Percentiles rank a stretch among this genome's conserved stretches.
phyloP scores from a whole-genome alignment of 139 green algal species.

The Raphidocelis subcapitata region DNA sequence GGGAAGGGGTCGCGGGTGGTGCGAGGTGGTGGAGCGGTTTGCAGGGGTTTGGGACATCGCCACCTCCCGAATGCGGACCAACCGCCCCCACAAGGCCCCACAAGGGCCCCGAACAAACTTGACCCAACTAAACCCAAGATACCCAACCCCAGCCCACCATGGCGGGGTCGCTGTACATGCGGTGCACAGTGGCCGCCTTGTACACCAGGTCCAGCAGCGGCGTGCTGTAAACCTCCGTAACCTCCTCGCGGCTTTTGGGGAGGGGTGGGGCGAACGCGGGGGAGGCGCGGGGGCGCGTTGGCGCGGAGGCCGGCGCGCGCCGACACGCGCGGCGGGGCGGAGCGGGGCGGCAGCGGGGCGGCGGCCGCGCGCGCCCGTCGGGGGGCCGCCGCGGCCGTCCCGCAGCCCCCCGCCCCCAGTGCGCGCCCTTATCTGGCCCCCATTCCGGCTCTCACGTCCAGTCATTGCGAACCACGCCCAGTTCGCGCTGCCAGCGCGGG shows the following conservation, averaged over 20 bases:
- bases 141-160: constrained; percentile 76
- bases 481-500: constrained; percentile 58
- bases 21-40: too few species aligned
- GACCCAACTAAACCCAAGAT: too few species aligned
- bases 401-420: too few species aligned
- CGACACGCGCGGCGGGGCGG: background rate
- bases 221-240: constrained; percentile 83
- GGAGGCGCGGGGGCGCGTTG: too few species aligned
- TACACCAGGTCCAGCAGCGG: constrained; percentile 94
- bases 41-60: too few species aligned
- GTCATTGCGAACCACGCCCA: constrained; percentile 75
- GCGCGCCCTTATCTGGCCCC: too few species aligned
- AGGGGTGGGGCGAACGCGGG: background rate
- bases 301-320: background rate
- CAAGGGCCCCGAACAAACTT: too few species aligned
- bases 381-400: background rate
- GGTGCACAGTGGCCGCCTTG: constrained; percentile 83
- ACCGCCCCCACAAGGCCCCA: too few species aligned
- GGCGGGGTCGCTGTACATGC: constrained; percentile 86
- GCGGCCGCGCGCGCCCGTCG: background rate
- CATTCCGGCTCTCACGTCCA: constrained; percentile 82
- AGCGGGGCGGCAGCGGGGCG: too few species aligned
- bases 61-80: too few species aligned
- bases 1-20: too few species aligned
- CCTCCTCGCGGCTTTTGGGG: constrained; percentile 85